Percentiles rank a stretch among this genome's conserved stretches.
These are phyloP conservation scores for Solanum lignicaule DNA, from an alignment of 257 asterid genomes.

Conservation along the genomic window DNA sequence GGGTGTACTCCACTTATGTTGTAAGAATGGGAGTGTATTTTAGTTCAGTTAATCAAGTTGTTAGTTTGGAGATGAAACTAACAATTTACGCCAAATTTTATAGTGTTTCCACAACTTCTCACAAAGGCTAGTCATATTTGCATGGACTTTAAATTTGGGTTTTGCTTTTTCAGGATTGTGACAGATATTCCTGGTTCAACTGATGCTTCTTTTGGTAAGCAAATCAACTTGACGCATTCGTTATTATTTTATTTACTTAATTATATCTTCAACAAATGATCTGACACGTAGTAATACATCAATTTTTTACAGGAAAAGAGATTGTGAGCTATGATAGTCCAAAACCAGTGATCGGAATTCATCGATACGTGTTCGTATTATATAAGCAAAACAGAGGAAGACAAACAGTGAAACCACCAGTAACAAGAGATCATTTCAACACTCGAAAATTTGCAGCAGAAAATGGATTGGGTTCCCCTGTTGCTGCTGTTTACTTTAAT, in stretches of 20 bases:
- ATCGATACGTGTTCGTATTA: conserved; percentile 60
- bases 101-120: too few species aligned
- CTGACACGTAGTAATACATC: background rate
- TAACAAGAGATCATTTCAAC: conserved; percentile 56
- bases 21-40: too few species aligned
- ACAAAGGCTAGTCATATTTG: background rate
- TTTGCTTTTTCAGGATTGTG: conserved; percentile 46
- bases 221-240: background rate
- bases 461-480: conserved; percentile 54
- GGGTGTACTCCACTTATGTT: too few species aligned
- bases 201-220: conserved; percentile 70
- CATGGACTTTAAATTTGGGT: background rate
- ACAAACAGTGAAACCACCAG: conserved; percentile 40
- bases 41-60: too few species aligned
- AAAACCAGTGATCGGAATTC: conserved; percentile 74
- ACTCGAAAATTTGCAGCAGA: conserved; percentile 49
- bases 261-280: background rate
- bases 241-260: background rate
- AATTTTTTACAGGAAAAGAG: conserved; percentile 44
- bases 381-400: conserved; percentile 53
- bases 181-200: conserved; percentile 86
- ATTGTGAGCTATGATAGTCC: conserved; percentile 62
- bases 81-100: too few species aligned
- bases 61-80: too few species aligned
- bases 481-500: conserved; percentile 72